Base-by-base conservation (phyloP, 2,329 filamentous ascomycete species). In the Scorias spongiosa region DNA sequence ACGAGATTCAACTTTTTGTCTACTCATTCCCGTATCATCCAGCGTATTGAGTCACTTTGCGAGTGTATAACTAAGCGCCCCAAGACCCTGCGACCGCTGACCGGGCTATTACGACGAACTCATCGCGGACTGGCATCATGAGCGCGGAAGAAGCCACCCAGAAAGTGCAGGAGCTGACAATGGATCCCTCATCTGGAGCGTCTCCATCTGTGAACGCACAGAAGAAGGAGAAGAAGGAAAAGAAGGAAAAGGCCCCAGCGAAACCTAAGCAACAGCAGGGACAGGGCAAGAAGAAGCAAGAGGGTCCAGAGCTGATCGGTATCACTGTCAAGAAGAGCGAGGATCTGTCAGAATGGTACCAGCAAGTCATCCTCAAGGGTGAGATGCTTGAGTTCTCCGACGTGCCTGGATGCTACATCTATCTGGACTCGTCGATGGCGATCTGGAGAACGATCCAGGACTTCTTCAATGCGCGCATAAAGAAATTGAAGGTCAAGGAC, bases 381-480 rank as follows among this genome's bases (percentile, higher is more conserved):
- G 86, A 95, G 63, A 84, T 98, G 82, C 81, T 96, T 57, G 88
- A 94, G 59, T 98, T 95, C 75, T 96, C 95, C 59, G 84, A 94
- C 67, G 89, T 96, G 49, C 85, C 88, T n/a, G 85, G 88, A 41
- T 95, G 93, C 70, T 96, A 94, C 66, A 91, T 96, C 62, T 75
- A 93, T 63, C 88, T 77, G 67, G 78, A 78, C 41, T 70, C 73
- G 47, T 79, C 76, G 14, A 81, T 75, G 62, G 71, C 71, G 48
- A 78, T 82, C 57, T 82, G 78, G 78, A 77, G 81, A 57, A 67
- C 72, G 51, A 80, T 82, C 49, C 75, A 78, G 54, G 62, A 57
- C 12, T 72, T 64, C 63, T 71, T 71, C 58, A 74, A 79, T 54
- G 57, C 60, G 49, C 76, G 79, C 54, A 98, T 96, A 62, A 88